These are phyloP conservation scores for Tylopilus felleus DNA, from an alignment of 768 basidiomycete genomes.

Conservation along the genomic window DNA sequence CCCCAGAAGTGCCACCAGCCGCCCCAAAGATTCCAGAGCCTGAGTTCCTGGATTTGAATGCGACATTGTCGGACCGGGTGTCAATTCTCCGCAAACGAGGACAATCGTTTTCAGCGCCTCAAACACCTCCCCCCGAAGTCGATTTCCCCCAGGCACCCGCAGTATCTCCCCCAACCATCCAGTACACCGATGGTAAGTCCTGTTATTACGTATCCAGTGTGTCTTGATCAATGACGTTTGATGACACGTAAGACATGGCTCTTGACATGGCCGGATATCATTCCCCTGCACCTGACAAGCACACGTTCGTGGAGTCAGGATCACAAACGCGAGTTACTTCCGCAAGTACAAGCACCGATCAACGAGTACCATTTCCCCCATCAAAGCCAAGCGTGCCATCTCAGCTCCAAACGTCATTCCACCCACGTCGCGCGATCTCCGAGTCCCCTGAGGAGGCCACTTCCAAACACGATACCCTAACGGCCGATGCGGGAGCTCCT, in stretches of 20 bases:
- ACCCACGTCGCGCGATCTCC: constrained; percentile 53
- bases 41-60: constrained; percentile 84
- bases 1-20: constrained; percentile 6
- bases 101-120: constrained; percentile 28
- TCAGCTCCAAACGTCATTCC: constrained; percentile 30
- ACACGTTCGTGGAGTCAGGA: neutral
- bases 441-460: constrained; percentile 55
- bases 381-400: constrained; percentile 18
- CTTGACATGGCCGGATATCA: constrained; percentile 86
- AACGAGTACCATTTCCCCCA: constrained; percentile 21
- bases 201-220: constrained; percentile 8
- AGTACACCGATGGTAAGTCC: constrained; percentile 55
- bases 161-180: constrained; percentile 50
- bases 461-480: constrained; percentile 6
- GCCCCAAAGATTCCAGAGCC: constrained; percentile 48
- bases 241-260: constrained; percentile 54
- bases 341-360: neutral
- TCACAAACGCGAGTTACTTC: constrained; percentile 12
- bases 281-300: constrained; percentile 17
- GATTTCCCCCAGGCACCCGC: constrained; percentile 42
- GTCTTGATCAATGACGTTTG: neutral
- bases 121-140: constrained; percentile 37
- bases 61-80: constrained; percentile 22
- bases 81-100: constrained; percentile 20
- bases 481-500: constrained; percentile 2